Base-by-base conservation (phyloP, 2,329 filamentous ascomycete species). In the Hortaea werneckii region DNA sequence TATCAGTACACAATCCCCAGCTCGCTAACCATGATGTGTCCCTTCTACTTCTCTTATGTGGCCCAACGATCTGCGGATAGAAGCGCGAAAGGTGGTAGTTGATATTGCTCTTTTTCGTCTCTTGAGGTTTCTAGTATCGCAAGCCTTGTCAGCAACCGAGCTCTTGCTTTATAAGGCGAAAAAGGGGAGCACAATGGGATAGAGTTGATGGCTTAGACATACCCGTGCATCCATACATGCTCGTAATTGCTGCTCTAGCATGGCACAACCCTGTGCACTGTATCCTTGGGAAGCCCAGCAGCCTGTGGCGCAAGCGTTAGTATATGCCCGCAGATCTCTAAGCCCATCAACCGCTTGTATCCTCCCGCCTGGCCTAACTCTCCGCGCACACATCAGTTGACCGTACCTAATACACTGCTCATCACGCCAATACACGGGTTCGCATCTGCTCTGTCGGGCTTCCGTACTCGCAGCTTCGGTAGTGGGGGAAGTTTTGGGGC, bases 61-160 rank as follows among this genome's bases (percentile, higher is more conserved):
- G 76, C 60, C 83, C 76, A 69, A 82, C 77, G 73, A 94, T 73
- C 64, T 82, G 79, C 10, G 80, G 79, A 58, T 83, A 85, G 71
- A 85, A 78, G 59, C 92, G 79, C 54, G 78, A 77, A 38, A 96
- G 73, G 65, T 95, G 89, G 74, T 89, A 89, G 70, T 96, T 96
- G 78, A 96, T 88, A 53, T 78, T 80, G 65, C 81, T 90, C 71
- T 82, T 87, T 63, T 79, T 78, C 53, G 68, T 65, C 45, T 69
- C 66, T 52, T 66, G 66, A 41, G 75, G 66, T 74, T 73, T 78
- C 79, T 82, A 62, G 50, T 13, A 20, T 20, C 20, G 20, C 20
- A 20, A 20, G 26, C 27, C 35, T 38, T 5, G 10, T 28, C 5
- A 26, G 12, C 30, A 6, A 40, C 20, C 20, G 20, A 20, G 20